Evolutionary conservation across 192 early-diverging fungal species (phyloP).

Genomic region (Entrophospora sp.): DNA sequence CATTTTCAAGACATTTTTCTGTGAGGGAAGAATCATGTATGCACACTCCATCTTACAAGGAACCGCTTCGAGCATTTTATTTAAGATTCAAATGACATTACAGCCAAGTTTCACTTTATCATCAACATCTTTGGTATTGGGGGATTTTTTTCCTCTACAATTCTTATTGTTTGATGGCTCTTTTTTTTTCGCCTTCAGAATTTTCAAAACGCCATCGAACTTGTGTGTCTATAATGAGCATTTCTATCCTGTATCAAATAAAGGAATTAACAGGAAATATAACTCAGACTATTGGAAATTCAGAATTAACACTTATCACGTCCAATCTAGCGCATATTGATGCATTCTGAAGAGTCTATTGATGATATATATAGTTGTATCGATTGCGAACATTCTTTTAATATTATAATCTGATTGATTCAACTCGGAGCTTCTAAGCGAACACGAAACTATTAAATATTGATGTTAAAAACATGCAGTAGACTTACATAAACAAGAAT

Average conservation of each 20-base stretch:
- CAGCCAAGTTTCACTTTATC: neutral
- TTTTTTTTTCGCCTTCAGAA: conserved; percentile 10
- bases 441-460: conserved; percentile 1
- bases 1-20: too few relatives aligned
- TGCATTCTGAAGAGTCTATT: conserved; percentile 13
- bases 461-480: neutral
- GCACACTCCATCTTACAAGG: too few relatives aligned
- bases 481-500: neutral
- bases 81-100: conserved; percentile 2
- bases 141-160: neutral
- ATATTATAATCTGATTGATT: too few relatives aligned
- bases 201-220: neutral
- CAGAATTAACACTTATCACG: conserved; percentile 1
- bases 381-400: conserved; percentile 3
- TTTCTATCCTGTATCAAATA: conserved; percentile 2
- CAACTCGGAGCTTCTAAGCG: conserved; percentile 1
- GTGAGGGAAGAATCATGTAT: too few relatives aligned
- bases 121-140: neutral
- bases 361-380: conserved; percentile 6
- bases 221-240: neutral
- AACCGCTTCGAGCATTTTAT: conserved; percentile 1
- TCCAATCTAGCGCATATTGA: conserved; percentile 3
- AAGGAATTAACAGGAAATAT: neutral
- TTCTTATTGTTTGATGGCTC: conserved; percentile 2
- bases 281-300: neutral